phyloP scores from a whole-genome alignment of 106 monocot species.

The Phalaenopsis equestris region DNA sequence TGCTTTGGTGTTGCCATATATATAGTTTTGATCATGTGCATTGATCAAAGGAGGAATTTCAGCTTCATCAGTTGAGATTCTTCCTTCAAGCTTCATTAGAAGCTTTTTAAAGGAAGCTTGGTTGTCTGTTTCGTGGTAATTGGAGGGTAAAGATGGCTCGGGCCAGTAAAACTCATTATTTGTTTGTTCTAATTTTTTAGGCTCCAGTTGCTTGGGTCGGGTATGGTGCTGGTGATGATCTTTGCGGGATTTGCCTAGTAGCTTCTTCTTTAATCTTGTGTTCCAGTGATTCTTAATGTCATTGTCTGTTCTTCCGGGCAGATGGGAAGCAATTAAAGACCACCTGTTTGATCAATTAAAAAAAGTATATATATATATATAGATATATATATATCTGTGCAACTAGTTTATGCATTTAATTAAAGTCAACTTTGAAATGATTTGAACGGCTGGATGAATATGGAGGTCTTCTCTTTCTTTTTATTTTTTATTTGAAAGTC shows the following conservation, averaged over 20 bases:
- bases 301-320: conserved; percentile 84
- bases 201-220: not conserved
- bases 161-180: not conserved
- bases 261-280: conserved; percentile 77
- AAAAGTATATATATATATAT: no score
- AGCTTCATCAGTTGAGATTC: not conserved
- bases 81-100: not conserved
- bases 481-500: not conserved
- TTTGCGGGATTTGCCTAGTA: conserved; percentile 21
- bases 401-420: no score
- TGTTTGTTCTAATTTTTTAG: not conserved
- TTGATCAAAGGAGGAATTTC: not conserved
- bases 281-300: conserved; percentile 97
- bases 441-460: not conserved
- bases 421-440: no score
- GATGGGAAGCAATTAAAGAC: conserved; percentile 81
- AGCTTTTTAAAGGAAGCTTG: not conserved
- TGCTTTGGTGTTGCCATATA: not conserved
- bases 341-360: conserved; percentile 34
- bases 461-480: not conserved
- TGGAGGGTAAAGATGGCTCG: not conserved
- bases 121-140: not conserved
- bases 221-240: not conserved
- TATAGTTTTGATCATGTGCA: not conserved
- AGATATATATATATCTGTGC: no score